Evolutionary conservation across 2,329 filamentous ascomycete genomes (phyloP).

Genomic region (Tolypocladium endophyticum): DNA sequence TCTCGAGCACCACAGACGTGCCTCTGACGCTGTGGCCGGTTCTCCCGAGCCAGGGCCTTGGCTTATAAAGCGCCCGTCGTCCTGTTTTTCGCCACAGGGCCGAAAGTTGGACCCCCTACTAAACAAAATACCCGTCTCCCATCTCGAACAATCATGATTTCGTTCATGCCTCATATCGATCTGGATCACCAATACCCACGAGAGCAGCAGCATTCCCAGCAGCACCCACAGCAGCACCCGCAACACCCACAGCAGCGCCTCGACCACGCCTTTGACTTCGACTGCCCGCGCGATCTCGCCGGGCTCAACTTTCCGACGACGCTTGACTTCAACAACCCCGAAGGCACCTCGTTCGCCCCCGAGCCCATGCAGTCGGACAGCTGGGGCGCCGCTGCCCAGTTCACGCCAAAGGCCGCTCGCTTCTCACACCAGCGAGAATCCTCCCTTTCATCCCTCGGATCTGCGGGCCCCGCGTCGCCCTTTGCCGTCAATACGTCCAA

Average conservation of each 20-base stretch:
- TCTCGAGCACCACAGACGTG: neutral
- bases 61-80: conserved; percentile 1
- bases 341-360: neutral
- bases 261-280: neutral
- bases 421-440: conserved; percentile 48
- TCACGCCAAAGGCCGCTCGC: conserved; percentile 26
- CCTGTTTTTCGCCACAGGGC: conserved; percentile 1
- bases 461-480: conserved; percentile 49
- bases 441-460: conserved; percentile 50
- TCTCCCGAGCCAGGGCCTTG: neutral
- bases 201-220: neutral
- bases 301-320: neutral
- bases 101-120: neutral
- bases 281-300: neutral
- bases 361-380: conserved; percentile 31
- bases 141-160: conserved; percentile 2
- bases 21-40: conserved; percentile 2
- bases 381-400: conserved; percentile 26
- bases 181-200: neutral
- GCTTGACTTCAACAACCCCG: neutral
- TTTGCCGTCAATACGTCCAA: conserved; percentile 44
- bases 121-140: neutral
- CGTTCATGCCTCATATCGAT: neutral
- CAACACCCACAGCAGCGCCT: neutral
- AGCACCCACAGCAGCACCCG: neutral